Evolutionary conservation across 83 land plant genomes (phyloP).

Genomic region (Diphasiastrum complanatum): DNA sequence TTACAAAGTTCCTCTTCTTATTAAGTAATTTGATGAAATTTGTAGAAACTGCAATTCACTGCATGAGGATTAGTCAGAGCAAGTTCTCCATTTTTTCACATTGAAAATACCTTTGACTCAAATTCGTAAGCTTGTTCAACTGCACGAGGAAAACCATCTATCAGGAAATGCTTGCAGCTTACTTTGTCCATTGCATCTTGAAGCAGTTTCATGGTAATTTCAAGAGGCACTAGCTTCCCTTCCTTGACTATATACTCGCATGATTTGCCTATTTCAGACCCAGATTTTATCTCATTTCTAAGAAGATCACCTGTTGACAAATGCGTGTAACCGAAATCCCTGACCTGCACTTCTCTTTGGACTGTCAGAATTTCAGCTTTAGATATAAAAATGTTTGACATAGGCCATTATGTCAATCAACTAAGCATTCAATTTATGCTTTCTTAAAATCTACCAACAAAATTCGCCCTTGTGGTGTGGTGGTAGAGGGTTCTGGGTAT

Average conservation of each 20-base stretch:
- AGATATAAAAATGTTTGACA: too few relatives aligned
- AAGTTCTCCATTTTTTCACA: too few relatives aligned
- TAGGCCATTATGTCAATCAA: too few relatives aligned
- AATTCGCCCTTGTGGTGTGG: too few relatives aligned
- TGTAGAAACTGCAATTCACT: too few relatives aligned
- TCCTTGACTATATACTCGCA: constrained; percentile 27
- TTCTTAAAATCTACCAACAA: too few relatives aligned
- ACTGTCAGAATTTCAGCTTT: too few relatives aligned
- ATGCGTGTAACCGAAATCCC: constrained; percentile 33
- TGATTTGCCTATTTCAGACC: constrained; percentile 19
- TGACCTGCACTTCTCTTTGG: too few relatives aligned
- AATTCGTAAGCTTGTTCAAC: constrained; percentile 32
- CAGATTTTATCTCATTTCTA: constrained; percentile 31
- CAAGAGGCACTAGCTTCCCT: constrained; percentile 33
- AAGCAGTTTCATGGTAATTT: constrained; percentile 24
- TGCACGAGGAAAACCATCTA: constrained; percentile 40
- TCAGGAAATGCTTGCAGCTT: constrained; percentile 19
- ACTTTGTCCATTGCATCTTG: constrained; percentile 25
- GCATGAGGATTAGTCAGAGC: too few relatives aligned
- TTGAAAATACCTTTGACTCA: constrained; percentile 30
- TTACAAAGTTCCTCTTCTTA: not conserved
- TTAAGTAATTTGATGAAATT: not conserved
- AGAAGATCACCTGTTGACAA: constrained; percentile 35
- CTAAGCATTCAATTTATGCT: too few relatives aligned
- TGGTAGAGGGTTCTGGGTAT: too few relatives aligned